Evolutionary conservation across 2,329 filamentous ascomycete species (phyloP), one percentile per base, ranked within the genome.

Genomic region (Aspergillus sp.): DNA sequence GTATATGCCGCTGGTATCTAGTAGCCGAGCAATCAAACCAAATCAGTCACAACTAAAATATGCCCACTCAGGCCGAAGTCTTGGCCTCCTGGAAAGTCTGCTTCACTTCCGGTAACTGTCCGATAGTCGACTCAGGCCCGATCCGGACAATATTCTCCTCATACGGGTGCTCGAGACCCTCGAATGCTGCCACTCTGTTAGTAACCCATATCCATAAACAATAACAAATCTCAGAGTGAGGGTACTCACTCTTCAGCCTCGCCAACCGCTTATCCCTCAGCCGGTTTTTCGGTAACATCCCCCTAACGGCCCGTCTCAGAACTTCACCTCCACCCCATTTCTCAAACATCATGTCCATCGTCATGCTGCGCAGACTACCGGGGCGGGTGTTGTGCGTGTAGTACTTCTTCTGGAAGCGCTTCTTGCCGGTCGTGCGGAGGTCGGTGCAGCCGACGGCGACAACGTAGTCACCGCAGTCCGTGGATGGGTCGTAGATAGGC

Each of bases 391-490:
- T 96, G 78, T 98, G 95, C 54, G 90, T 86, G 82, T 97, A 96
- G 83, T 99, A 99, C 65, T 87, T 88, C 82, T 99, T 99, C 81
- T 96, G 91, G 78, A 86, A 88, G 74, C 87, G 90, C 81, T 99
- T 99, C 74, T 90, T 90, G 65, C 95, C 95, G 7, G 95, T 98
- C 1, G 87, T 89, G 79, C 93, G 87, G 50, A 99, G 82, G 48
- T 93, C 87, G 41, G 89, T 85, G 81, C 95, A 98, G 75, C 92
- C 88, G 39, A 91, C 91, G 52, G 95, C 93, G 1, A 99, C 93
- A 12, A 99, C 93, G 77, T 99, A 99, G 85, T 99, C 95, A 67
- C 95, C 95, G 83, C 95, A 98, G 82, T 99, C 95, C 61, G 93
- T 97, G 21, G 92, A 96, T 1, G 95, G 95, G 78, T 98, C 91